Evolutionary conservation across 2,329 filamentous ascomycete genomes (phyloP), one percentile per base, ranked within the genome.

Genomic region (Fragosphaeria purpurea): DNA sequence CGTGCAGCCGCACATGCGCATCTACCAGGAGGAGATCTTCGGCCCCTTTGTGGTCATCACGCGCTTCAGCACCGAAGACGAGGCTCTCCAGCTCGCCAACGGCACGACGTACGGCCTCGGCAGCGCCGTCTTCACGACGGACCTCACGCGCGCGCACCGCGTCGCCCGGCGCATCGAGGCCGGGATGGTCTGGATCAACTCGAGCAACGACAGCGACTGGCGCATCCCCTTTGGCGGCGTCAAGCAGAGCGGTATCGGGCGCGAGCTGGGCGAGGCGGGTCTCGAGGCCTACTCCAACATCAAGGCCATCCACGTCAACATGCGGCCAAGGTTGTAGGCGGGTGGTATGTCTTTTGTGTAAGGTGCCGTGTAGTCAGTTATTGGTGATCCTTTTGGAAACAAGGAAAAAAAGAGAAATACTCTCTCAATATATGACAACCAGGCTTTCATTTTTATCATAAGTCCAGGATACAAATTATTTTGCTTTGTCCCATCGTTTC

Each of bases 21-120:
- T 71, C 51, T 67, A 64, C 54, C 61, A 63, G 46, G 77, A 81
- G 59, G 77, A 82, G 54, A 70, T 82, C 37, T 82, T 82, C 55
- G 78, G 78, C 0, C 78, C 78, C 1, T 77, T 81, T 53, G 75
- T 79, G 1, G 73, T 74, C 7, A 70, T 78, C 51, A 61, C 63
- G 30, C 69, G 66, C 5, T 78, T 78, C 65, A 70, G 71, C 55
- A 68, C 67, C 0, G 74, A 77, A 53, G 70, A 72, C 39, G 74
- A 77, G 54, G 74, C 70, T 0, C 57, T 78, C 32, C 60, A 63
- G 34, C 65, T 68, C 34, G 75, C 74, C 32, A 78, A 78, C 59
- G 68, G 77, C 58, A 74, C 73, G 1, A 73, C 68, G 1, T 81
- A 80, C 57, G 78, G 78, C 9, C 66, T 82, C 34, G 76, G 65